These are phyloP conservation scores for Panicum virgatum DNA, from an alignment of 202 grass and related monocot species.

Conservation along the genomic window DNA sequence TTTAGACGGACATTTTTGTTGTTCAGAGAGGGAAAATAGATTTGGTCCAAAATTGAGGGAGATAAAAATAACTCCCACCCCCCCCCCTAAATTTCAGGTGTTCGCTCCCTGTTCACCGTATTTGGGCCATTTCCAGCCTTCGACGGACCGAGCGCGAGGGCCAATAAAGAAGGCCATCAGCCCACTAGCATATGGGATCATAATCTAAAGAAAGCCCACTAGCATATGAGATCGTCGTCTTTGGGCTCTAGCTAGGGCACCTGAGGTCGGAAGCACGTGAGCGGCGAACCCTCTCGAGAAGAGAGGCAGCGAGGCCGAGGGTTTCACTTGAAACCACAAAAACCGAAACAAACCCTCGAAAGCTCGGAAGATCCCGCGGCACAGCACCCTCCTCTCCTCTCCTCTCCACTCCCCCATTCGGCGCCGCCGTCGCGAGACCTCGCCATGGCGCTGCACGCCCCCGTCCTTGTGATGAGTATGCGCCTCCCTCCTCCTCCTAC, in stretches of 20 bases:
- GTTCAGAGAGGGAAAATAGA: too few species aligned
- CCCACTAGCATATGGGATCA: too few species aligned
- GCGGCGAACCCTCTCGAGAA: not conserved
- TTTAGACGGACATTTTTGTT: too few species aligned
- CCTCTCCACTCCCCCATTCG: not conserved
- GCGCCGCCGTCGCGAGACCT: not conserved
- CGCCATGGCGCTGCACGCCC: conserved; percentile 69
- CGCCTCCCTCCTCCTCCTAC: not conserved
- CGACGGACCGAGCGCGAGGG: too few species aligned
- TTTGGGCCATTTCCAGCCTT: too few species aligned
- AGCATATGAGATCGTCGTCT: not conserved
- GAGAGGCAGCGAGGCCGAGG: conserved; percentile 12
- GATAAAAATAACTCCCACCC: too few species aligned
- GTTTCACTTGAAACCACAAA: not conserved
- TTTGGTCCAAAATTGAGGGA: too few species aligned
- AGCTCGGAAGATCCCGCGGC: conserved; percentile 35
- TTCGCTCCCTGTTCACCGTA: too few species aligned
- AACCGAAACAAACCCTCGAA: conserved; percentile 11
- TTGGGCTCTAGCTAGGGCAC: not conserved
- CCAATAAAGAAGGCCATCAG: too few species aligned
- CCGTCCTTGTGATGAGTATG: conserved; percentile 95
- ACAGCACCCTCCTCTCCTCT: conserved; percentile 12
- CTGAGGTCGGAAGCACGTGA: not conserved
- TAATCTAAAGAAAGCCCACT: not conserved
- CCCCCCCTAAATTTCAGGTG: too few species aligned